Evolutionary conservation across 257 asterid species (phyloP).

Genomic region (Jacaranda mimosifolia): DNA sequence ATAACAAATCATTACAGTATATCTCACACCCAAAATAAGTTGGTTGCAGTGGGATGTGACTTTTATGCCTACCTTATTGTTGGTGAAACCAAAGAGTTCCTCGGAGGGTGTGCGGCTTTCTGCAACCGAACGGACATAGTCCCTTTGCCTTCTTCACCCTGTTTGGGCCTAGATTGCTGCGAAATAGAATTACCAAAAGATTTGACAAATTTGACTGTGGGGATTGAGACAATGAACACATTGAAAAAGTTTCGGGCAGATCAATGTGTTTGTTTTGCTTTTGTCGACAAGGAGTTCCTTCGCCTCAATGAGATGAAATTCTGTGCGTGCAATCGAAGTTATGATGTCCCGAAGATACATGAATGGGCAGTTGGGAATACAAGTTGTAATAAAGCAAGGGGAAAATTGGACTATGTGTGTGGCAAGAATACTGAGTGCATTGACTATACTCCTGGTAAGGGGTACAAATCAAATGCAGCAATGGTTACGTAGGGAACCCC

Average conservation of each 20-base stretch:
- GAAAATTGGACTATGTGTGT: constrained; percentile 8
- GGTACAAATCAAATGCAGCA: constrained; percentile 43
- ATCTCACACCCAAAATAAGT: constrained; percentile 21
- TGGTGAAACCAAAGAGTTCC: neutral
- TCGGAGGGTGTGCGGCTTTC: constrained; percentile 38
- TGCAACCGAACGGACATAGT: constrained; percentile 20
- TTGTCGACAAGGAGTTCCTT: constrained; percentile 23
- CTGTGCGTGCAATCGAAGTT: neutral
- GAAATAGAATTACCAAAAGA: constrained; percentile 8
- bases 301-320: neutral
- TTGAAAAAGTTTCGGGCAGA: constrained; percentile 18
- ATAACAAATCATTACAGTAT: neutral
- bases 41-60: constrained; percentile 36
- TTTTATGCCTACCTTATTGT: constrained; percentile 27
- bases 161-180: constrained; percentile 44
- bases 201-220: neutral
- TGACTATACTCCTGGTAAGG: constrained; percentile 20
- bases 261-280: constrained; percentile 16
- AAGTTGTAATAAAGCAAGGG: constrained; percentile 29
- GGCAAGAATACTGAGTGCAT: constrained; percentile 28
- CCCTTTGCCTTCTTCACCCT: constrained; percentile 19
- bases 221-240: constrained; percentile 33
- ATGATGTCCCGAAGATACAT: neutral
- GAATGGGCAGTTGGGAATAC: constrained; percentile 43
- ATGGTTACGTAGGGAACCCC: constrained; percentile 50